Evolutionary conservation across 2,329 filamentous ascomycete genomes (phyloP).

Genomic region (Fusarium sacchari): DNA sequence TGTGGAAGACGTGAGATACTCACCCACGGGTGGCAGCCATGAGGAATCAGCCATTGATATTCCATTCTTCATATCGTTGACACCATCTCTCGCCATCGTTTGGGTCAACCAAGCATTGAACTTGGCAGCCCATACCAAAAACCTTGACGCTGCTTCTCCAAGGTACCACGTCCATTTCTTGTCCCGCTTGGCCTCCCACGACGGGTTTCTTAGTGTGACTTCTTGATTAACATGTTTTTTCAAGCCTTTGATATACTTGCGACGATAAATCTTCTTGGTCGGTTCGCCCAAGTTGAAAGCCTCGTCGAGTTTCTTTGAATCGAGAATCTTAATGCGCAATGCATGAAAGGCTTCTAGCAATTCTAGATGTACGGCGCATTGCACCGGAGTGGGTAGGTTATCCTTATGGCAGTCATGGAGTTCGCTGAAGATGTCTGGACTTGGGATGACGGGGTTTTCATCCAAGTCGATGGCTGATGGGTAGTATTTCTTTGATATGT

Average conservation of each 20-base stretch:
- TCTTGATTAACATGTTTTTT: conserved; percentile 20
- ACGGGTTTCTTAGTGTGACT: conserved; percentile 4
- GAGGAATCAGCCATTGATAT: conserved; percentile 1
- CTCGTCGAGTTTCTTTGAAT: conserved; percentile 19
- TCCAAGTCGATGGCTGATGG: not conserved
- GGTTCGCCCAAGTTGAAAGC: conserved; percentile 19
- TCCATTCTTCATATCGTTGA: not conserved
- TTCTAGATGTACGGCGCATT: conserved; percentile 68
- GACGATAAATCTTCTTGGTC: conserved; percentile 27
- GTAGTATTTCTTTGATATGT: conserved; percentile 1
- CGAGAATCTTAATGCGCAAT: conserved; percentile 50
- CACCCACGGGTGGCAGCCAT: conserved; percentile 29
- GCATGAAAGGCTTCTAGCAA: conserved; percentile 66
- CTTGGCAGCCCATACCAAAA: conserved; percentile 30
- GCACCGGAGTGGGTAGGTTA: conserved; percentile 16
- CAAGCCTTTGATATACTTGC: conserved; percentile 12
- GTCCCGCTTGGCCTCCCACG: conserved; percentile 3
- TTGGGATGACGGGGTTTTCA: conserved; percentile 28
- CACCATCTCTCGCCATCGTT: not conserved
- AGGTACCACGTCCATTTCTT: conserved; percentile 40
- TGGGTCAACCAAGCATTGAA: conserved; percentile 8
- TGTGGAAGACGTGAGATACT: not conserved
- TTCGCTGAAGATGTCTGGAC: conserved; percentile 10
- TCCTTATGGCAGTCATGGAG: conserved; percentile 3
- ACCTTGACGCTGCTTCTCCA: conserved; percentile 36